Percentiles rank a stretch among this genome's conserved stretches.
phyloP scores from a whole-genome alignment of 352 stramenopile species.

The Thalassiosira mediterranea region DNA sequence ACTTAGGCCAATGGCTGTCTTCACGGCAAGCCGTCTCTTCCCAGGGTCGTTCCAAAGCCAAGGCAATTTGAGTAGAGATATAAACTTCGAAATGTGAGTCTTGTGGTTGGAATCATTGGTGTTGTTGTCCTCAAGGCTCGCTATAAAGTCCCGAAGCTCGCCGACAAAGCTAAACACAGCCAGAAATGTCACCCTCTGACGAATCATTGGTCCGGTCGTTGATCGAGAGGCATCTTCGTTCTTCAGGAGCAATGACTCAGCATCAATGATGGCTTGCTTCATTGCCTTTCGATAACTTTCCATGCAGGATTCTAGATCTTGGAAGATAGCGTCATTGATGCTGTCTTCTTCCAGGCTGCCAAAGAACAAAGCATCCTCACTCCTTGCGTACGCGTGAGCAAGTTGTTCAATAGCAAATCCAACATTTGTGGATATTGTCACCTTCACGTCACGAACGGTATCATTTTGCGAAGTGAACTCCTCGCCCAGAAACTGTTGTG shows the following conservation, averaged over 20 bases:
- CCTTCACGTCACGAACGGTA: slow-evolving; percentile 28
- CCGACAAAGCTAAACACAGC: slow-evolving; percentile 34
- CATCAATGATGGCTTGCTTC: slow-evolving; percentile 34
- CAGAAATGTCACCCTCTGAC: slow-evolving; percentile 25
- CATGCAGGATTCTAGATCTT: slow-evolving; percentile 27
- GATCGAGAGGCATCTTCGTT: slow-evolving; percentile 31
- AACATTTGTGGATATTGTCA: slow-evolving; percentile 35
- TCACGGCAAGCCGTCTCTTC: slow-evolving; percentile 48
- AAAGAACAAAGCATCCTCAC: slow-evolving; percentile 29
- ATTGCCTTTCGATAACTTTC: slow-evolving; percentile 31
- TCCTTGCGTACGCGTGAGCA: slow-evolving; percentile 19
- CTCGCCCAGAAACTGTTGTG: slow-evolving; percentile 43
- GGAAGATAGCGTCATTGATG: not conserved
- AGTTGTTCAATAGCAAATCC: slow-evolving; percentile 35
- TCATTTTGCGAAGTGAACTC: slow-evolving; percentile 39
- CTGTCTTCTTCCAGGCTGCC: not conserved
- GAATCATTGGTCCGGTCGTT: slow-evolving; percentile 33
- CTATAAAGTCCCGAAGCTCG: slow-evolving; percentile 31
- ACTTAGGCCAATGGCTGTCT: slow-evolving; percentile 55
- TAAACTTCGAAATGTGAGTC: not conserved
- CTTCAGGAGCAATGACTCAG: slow-evolving; percentile 24
- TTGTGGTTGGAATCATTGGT: not conserved
- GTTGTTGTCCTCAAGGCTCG: not conserved
- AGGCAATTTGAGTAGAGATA: slow-evolving; percentile 7
- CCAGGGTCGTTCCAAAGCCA: slow-evolving; percentile 34